phyloP scores from a whole-genome alignment of 2,329 filamentous ascomycete genomes.

The Helotiales sp. region DNA sequence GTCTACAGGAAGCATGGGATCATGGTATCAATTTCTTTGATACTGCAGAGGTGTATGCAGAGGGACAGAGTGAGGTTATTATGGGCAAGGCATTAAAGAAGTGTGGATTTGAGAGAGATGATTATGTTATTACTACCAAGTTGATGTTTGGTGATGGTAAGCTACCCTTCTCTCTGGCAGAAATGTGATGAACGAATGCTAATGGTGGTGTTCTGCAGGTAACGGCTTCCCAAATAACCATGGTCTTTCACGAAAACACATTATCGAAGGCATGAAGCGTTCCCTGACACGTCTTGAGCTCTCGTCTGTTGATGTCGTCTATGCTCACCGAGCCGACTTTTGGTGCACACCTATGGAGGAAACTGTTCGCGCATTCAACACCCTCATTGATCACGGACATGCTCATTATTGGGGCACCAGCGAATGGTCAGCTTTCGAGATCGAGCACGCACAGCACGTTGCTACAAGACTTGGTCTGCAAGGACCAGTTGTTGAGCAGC shows the following conservation, averaged over 20 bases:
- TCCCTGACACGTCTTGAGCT: slow-evolving; percentile 54
- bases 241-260: slow-evolving; percentile 58
- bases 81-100: slow-evolving; percentile 61
- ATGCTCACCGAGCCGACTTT: slow-evolving; percentile 69
- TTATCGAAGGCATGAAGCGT: slow-evolving; percentile 62
- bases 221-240: slow-evolving; percentile 59
- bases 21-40: slow-evolving; percentile 56
- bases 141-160: slow-evolving; percentile 51
- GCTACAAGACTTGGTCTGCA: slow-evolving; percentile 59
- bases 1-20: slow-evolving; percentile 55
- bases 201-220: slow-evolving; percentile 54
- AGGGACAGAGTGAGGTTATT: slow-evolving; percentile 49
- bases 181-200: slow-evolving; percentile 41
- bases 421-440: slow-evolving; percentile 62
- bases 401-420: slow-evolving; percentile 68
- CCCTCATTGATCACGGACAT: slow-evolving; percentile 64
- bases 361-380: slow-evolving; percentile 67
- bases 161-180: slow-evolving; percentile 52
- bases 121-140: slow-evolving; percentile 62
- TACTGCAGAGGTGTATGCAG: slow-evolving; percentile 51
- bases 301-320: slow-evolving; percentile 65
- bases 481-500: slow-evolving; percentile 63
- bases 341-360: slow-evolving; percentile 66
- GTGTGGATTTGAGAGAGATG: slow-evolving; percentile 60
- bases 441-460: slow-evolving; percentile 36